Conservation (phyloP, 345 rosid genomes). For the Nephelium lappaceum region DNA sequence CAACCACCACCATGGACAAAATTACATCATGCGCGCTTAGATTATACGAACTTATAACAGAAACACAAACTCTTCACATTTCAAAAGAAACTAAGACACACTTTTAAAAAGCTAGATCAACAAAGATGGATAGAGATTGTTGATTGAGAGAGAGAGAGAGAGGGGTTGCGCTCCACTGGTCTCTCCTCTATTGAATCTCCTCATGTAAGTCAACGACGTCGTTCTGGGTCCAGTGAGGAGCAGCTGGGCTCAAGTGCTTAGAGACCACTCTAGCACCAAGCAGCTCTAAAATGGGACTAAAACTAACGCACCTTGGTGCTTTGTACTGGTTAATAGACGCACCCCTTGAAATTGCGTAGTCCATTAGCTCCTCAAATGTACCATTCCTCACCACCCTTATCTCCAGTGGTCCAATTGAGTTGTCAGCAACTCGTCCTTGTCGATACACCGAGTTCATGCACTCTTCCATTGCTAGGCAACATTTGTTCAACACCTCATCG, state of each 20-base stretch:
- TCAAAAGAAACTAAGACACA: constrained; percentile 17
- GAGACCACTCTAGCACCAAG: constrained; percentile 74
- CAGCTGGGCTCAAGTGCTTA: constrained; percentile 68
- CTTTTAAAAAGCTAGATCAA: constrained; percentile 27
- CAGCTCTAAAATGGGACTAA: constrained; percentile 74
- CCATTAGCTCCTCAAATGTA: constrained; percentile 94
- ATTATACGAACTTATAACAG: constrained; percentile 33
- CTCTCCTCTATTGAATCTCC: background rate
- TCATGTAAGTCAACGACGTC: constrained; percentile 33
- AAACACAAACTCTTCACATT: constrained; percentile 16
- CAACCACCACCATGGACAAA: background rate
- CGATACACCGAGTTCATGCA: constrained; percentile 78
- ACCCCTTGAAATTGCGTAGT: constrained; percentile 83
- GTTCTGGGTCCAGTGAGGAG: constrained; percentile 73
- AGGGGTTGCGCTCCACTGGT: background rate
- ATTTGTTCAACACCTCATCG: constrained; percentile 46
- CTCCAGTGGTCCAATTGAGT: constrained; percentile 88
- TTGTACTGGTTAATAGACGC: constrained; percentile 95
- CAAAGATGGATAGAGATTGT: background rate
- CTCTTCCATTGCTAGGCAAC: constrained; percentile 84
- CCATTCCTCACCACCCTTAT: constrained; percentile 76
- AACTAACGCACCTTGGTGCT: constrained; percentile 84
- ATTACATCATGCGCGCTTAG: constrained; percentile 28
- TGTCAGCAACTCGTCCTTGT: constrained; percentile 82
- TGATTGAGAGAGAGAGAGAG: background rate